Base-by-base conservation (phyloP, 768 basidiomycete species). In the Mycena maculata region DNA sequence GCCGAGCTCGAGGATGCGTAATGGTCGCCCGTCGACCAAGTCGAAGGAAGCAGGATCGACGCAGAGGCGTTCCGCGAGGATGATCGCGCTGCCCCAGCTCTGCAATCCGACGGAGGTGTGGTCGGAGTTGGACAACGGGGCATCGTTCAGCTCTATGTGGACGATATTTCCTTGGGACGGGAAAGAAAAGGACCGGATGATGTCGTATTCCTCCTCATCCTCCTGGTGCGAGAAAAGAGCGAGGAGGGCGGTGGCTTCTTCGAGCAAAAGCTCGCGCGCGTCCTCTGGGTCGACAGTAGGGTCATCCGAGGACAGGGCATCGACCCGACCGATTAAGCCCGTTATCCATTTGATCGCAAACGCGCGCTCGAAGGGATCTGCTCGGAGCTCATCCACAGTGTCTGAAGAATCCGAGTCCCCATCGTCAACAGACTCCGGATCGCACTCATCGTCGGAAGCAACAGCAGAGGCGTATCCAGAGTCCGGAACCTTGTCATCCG, bases 81-180 rank as follows among this genome's bases (percentile, higher is more conserved):
- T 77, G 72, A 93, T 91, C 20, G 89, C 86, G 71, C 91, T 90
- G 11, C 88, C 92, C 93, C 94, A 95, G 73, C 91, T 94, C 76
- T 95, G 93, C 47, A 95, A 79, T 0, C 94, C 93, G 33, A 94
- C 92, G 20, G 88, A 89, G 12, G 92, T 93, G 75, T 94, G 90
- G 74, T 94, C 92, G 16, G 85, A 82, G 33, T 77, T 80, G 28
- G 86, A 81, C 42, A 92, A 79, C 1, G 90, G 86, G 1, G 87
- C 92, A 71, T 94, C 92, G 73, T 90, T 91, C 36, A 94, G 81
- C 76, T 90, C 83, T 54, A 91, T 82, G 20, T 75, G 72, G 47
- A 90, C 76, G 4, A 59, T 67, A 4, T 69, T 44, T 30, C 71
- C 66, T 28, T 60, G 41, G 25, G 72, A 77, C 50, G 75, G 77